Evolutionary conservation across 1,139 yeast genomes (phyloP), one percentile per base, ranked within the genome.

Genomic region (Geotrichum macrosporum): DNA sequence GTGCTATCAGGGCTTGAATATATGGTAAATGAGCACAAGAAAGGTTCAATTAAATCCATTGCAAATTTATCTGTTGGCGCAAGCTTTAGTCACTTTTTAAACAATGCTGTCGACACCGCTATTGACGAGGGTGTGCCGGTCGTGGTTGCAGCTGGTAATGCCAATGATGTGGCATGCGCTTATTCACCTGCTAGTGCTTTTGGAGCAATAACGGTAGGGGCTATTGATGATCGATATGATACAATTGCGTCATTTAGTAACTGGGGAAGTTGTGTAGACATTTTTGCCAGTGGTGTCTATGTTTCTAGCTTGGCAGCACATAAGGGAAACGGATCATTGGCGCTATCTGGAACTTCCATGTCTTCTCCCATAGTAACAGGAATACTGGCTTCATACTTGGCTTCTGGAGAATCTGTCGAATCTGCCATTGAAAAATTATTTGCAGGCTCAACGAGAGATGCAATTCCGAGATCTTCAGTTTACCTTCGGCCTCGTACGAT

Each of bases 141-240:
- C 41, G 88, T 86, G 9, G 95, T 77, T 2, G 96, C 96, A 0
- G 96, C 96, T 0, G 97, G 96, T 1, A 89, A 89, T 61, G 74
- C 82, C 27, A 81, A 84, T 58, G 66, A 74, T 20, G 80, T 86
- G 59, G 94, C 96, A 0, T 88, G 96, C 61, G 66, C 74, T 48
- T 75, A 84, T 3, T 82, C 94, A 35, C 96, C 96, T 0, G 94
- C 94, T 0, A 78, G 89, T 31, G 80, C 94, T 0, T 64, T 68
- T 1, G 68, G 69, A 39, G 94, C 92, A 0, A 77, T 87, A 1
- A 83, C 95, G 0, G 96, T 88, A 1, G 96, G 96, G 0, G 95
- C 96, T 2, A 79, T 87, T 43, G 94, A 87, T 62, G 95, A 84
- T 59, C 63, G 74, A 31, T 73, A 73, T 20, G 95, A 86, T 56